These are phyloP conservation scores for Thozetella sp. DNA, from an alignment of 495 filamentous ascomycete genomes.

Conservation along the genomic window DNA sequence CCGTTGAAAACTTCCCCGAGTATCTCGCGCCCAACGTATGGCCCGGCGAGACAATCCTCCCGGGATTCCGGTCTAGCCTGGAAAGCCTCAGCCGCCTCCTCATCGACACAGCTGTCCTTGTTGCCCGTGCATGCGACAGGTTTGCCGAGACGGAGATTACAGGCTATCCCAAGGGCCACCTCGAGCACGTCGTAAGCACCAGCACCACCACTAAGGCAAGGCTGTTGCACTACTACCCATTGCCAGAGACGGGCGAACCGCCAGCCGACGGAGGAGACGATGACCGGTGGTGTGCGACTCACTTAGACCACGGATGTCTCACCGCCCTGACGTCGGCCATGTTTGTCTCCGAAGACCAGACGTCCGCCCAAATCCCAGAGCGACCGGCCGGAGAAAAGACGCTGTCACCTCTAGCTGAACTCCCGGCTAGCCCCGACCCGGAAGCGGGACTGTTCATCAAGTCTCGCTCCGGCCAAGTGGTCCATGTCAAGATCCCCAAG, in stretches of 20 bases:
- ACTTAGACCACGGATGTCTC: constrained; percentile 90
- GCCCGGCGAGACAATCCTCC: constrained; percentile 67
- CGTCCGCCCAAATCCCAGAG: no score
- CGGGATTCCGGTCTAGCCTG: constrained; percentile 71
- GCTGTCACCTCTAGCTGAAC: constrained; percentile 63
- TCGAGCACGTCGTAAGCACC: constrained; percentile 83
- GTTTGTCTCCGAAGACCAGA: constrained; percentile 81
- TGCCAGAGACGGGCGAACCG: constrained; percentile 27
- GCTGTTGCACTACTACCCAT: constrained; percentile 90
- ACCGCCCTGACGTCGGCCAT: constrained; percentile 93
- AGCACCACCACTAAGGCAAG: constrained; percentile 90
- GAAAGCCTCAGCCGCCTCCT: constrained; percentile 80
- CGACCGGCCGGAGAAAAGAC: no score
- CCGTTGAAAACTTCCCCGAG: constrained; percentile 59
- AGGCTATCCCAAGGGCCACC: constrained; percentile 73
- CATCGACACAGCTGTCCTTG: constrained; percentile 85
- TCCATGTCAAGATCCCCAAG: constrained; percentile 86
- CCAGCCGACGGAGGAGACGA: constrained; percentile 41
- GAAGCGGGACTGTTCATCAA: constrained; percentile 89
- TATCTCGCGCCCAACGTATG: constrained; percentile 77
- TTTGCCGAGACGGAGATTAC: constrained; percentile 79
- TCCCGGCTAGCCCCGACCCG: constrained; percentile 76
- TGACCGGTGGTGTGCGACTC: constrained; percentile 96
- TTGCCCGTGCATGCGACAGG: constrained; percentile 83
- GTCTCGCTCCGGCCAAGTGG: constrained; percentile 73